Percentiles rank a stretch among this genome's conserved stretches.
phyloP scores from a whole-genome alignment of 176 grass and related monocot species.

The Oryza glaberrima region DNA sequence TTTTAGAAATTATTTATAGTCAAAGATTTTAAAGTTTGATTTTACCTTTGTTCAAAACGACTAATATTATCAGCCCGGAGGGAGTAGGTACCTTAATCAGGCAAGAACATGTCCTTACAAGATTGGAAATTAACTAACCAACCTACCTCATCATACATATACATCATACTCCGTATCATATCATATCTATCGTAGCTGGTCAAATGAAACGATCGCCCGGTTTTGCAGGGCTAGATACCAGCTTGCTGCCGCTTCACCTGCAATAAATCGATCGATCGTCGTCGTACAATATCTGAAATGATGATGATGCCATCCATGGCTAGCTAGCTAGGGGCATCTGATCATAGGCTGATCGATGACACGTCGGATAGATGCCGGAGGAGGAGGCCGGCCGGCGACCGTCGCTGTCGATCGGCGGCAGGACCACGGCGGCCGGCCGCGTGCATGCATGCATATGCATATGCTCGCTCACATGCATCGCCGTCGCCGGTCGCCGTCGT shows the following conservation, averaged over 20 bases:
- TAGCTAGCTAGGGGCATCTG: background rate
- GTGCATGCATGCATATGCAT: background rate
- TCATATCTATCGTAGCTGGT: background rate
- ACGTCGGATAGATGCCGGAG: background rate
- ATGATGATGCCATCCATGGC: background rate
- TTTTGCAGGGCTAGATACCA: background rate
- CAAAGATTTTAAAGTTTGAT: too few relatives aligned
- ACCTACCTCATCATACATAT: too few relatives aligned
- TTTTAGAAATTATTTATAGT: too few relatives aligned
- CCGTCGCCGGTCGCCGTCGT: conserved; percentile 14
- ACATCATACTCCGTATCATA: background rate
- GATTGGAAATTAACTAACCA: too few relatives aligned
- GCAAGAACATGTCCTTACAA: too few relatives aligned
- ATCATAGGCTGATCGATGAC: background rate
- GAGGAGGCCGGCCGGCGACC: background rate
- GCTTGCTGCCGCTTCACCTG: background rate
- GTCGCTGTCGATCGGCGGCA: background rate
- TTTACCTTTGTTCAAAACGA: too few relatives aligned
- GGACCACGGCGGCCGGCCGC: background rate
- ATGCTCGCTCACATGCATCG: background rate
- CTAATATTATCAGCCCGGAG: too few relatives aligned
- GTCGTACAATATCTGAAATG: background rate
- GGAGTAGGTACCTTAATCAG: too few relatives aligned
- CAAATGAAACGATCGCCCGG: background rate
- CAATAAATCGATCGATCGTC: background rate